These are phyloP conservation scores for Monilinia polystroma DNA, from an alignment of 2,329 filamentous ascomycete genomes.

Conservation along the genomic window DNA sequence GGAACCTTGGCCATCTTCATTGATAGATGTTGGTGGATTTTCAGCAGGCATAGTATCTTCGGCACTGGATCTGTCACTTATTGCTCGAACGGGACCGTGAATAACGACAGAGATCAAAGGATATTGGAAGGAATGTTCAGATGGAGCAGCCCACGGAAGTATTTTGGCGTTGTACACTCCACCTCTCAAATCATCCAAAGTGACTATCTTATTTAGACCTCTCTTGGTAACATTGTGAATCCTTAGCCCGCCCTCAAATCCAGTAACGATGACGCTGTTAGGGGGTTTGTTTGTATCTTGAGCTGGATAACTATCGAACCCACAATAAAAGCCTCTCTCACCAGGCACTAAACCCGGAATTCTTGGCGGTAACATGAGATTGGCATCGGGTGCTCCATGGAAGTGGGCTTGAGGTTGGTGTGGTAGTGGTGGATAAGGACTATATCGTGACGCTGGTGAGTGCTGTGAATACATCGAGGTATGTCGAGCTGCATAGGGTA, in stretches of 20 bases:
- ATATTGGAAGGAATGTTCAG: conserved; percentile 55
- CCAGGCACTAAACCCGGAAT: conserved; percentile 59
- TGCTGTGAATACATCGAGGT: conserved; percentile 55
- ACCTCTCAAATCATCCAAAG: conserved; percentile 74
- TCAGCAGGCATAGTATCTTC: conserved; percentile 31
- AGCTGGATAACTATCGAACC: conserved; percentile 69
- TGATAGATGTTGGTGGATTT: conserved; percentile 27
- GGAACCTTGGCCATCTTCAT: conserved; percentile 37
- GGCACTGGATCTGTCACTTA: conserved; percentile 30
- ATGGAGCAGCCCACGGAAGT: conserved; percentile 63
- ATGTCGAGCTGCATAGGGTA: conserved; percentile 45
- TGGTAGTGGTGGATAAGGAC: conserved; percentile 63
- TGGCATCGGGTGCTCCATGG: conserved; percentile 71
- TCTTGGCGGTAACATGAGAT: conserved; percentile 54
- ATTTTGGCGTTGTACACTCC: conserved; percentile 81
- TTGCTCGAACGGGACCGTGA: conserved; percentile 66
- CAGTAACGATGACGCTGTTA: conserved; percentile 70
- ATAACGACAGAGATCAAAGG: conserved; percentile 78
- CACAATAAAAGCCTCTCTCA: conserved; percentile 73
- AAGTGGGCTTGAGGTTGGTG: conserved; percentile 77
- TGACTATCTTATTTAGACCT: conserved; percentile 66
- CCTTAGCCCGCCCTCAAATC: conserved; percentile 77
- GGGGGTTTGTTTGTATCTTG: conserved; percentile 37
- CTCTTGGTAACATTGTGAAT: conserved; percentile 72
- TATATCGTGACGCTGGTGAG: conserved; percentile 44